Percentiles rank a stretch among this genome's conserved stretches.
phyloP scores from a whole-genome alignment of 2,329 filamentous ascomycete species.

The Fusarium illudens region DNA sequence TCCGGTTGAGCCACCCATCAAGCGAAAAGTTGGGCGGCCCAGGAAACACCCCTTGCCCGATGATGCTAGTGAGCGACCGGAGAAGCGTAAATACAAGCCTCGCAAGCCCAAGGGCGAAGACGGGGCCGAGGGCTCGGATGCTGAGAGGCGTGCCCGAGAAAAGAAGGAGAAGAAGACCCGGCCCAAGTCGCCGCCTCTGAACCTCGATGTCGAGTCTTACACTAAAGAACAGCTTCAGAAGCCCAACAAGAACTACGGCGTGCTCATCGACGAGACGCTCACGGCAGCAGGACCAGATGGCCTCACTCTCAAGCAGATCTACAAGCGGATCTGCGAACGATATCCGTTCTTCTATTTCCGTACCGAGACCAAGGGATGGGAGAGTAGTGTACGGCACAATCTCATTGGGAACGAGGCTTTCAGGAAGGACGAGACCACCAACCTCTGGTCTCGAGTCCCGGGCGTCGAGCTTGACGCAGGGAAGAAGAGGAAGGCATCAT shows the following conservation, averaged over 20 bases:
- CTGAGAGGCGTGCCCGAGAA: slow-evolving; percentile 63
- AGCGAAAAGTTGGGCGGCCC: slow-evolving; percentile 72
- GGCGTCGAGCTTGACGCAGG: slow-evolving; percentile 68
- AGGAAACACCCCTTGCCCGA: slow-evolving; percentile 70
- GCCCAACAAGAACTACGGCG: slow-evolving; percentile 69
- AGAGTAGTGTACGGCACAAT: slow-evolving; percentile 71
- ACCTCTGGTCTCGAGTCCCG: slow-evolving; percentile 65
- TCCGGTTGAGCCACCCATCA: slow-evolving; percentile 60
- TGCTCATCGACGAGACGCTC: slow-evolving; percentile 68
- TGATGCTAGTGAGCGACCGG: slow-evolving; percentile 60
- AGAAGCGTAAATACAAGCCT: slow-evolving; percentile 74
- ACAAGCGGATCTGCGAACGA: slow-evolving; percentile 66
- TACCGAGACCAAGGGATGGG: slow-evolving; percentile 71
- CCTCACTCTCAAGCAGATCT: slow-evolving; percentile 68
- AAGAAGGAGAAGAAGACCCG: slow-evolving; percentile 68
- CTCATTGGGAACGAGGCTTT: slow-evolving; percentile 70
- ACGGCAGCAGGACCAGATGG: slow-evolving; percentile 62
- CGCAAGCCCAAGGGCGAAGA: slow-evolving; percentile 64
- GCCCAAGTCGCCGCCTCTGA: slow-evolving; percentile 67
- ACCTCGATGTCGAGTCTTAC: slow-evolving; percentile 64
- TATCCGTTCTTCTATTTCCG: slow-evolving; percentile 69
- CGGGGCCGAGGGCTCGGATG: slow-evolving; percentile 64
- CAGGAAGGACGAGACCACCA: slow-evolving; percentile 64
- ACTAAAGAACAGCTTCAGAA: slow-evolving; percentile 67
- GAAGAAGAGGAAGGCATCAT: slow-evolving; percentile 66